Evolutionary conservation across 257 asterid genomes (phyloP).

Genomic region (Datura wrightii): DNA sequence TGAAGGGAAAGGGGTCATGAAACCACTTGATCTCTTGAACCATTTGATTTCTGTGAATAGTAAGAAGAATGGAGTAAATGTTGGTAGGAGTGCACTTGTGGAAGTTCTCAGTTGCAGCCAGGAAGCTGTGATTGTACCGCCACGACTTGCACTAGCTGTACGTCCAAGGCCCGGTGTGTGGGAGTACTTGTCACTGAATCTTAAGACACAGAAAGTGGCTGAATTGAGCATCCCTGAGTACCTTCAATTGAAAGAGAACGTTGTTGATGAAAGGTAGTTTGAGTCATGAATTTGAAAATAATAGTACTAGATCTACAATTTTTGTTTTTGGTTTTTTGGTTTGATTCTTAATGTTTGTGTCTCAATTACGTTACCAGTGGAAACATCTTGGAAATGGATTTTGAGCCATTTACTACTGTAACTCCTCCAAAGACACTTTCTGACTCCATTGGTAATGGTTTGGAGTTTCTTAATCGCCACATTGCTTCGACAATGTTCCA

Average conservation of each 20-base stretch:
- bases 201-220: constrained; percentile 33
- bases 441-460: constrained; percentile 45
- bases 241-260: constrained; percentile 43
- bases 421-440: constrained; percentile 42
- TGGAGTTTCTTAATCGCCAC: constrained; percentile 47
- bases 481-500: constrained; percentile 43
- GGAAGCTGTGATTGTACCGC: constrained; percentile 46
- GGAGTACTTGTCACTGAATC: constrained; percentile 45
- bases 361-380: constrained; percentile 4
- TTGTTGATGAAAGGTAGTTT: constrained; percentile 41
- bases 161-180: constrained; percentile 54
- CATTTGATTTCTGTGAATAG: constrained; percentile 20
- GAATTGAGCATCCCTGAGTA: constrained; percentile 39
- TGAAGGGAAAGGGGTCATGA: constrained; percentile 33
- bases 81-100: neutral
- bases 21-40: constrained; percentile 34
- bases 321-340: neutral
- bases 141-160: constrained; percentile 45
- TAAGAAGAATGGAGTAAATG: constrained; percentile 29
- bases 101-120: constrained; percentile 35
- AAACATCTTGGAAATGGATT: constrained; percentile 46
- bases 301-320: neutral
- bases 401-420: constrained; percentile 42
- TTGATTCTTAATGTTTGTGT: neutral
- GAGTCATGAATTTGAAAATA: neutral